Evolutionary conservation across 805 yeast genomes (phyloP).

Genomic region (Priceomyces fermenticarens): DNA sequence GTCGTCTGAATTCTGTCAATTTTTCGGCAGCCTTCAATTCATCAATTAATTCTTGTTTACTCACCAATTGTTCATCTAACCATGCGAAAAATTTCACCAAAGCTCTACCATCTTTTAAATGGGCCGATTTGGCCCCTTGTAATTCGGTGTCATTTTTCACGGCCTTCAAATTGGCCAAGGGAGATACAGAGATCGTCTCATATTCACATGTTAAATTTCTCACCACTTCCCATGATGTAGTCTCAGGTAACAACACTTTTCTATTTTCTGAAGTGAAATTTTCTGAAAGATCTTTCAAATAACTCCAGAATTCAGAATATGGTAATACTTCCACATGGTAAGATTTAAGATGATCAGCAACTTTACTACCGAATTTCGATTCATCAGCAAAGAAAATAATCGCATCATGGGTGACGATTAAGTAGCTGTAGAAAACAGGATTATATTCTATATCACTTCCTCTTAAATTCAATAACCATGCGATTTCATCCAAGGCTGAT

Average conservation of each 20-base stretch:
- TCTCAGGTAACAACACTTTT: constrained; percentile 27
- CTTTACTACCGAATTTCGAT: constrained; percentile 33
- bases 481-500: constrained; percentile 50
- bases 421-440: constrained; percentile 49
- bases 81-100: constrained; percentile 53
- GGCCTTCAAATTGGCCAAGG: constrained; percentile 50
- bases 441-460: constrained; percentile 55
- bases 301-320: constrained; percentile 47
- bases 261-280: constrained; percentile 28
- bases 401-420: constrained; percentile 27
- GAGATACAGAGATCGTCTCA: constrained; percentile 28
- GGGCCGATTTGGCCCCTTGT: constrained; percentile 49
- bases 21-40: constrained; percentile 62
- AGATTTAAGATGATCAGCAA: constrained; percentile 19
- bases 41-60: constrained; percentile 39
- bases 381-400: constrained; percentile 43
- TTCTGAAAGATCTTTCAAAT: constrained; percentile 36
- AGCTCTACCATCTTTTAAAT: constrained; percentile 59
- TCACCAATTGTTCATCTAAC: constrained; percentile 53
- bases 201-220: constrained; percentile 30
- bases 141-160: constrained; percentile 50
- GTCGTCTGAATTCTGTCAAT: constrained; percentile 31
- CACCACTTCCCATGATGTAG: constrained; percentile 40
- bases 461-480: constrained; percentile 54
- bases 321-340: constrained; percentile 31